Evolutionary conservation across 23 red algal species (phyloP).

Genomic region (Gracilaria domingensis): DNA sequence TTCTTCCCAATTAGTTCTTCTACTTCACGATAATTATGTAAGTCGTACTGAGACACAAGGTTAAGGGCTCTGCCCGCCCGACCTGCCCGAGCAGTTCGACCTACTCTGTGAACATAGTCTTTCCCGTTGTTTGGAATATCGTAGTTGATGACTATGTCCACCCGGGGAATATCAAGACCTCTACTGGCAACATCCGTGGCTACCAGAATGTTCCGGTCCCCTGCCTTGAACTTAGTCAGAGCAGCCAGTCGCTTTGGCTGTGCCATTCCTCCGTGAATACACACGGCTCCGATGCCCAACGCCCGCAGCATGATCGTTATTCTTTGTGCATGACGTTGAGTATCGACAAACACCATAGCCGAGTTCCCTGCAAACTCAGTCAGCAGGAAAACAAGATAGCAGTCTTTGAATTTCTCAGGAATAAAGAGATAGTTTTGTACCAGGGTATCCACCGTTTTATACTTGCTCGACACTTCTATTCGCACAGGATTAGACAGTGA

Average conservation of each 20-base stretch:
- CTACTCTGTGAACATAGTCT: constrained; percentile 98
- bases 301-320: constrained; percentile 85
- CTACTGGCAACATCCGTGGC: constrained; percentile 98
- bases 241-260: constrained; percentile 91
- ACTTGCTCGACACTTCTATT: constrained; percentile 93
- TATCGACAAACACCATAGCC: constrained; percentile 95
- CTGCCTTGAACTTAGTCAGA: constrained; percentile 91
- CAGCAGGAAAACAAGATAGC: constrained; percentile 90
- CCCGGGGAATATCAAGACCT: constrained; percentile 96
- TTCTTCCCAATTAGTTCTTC: constrained; percentile 97
- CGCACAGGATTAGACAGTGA: constrained; percentile 86
- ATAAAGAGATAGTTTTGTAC: constrained; percentile 97
- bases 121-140: constrained; percentile 97
- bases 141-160: constrained; percentile 97
- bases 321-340: constrained; percentile 89
- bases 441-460: constrained; percentile 90
- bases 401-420: constrained; percentile 98
- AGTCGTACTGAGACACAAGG: constrained; percentile 98
- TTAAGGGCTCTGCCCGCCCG: constrained; percentile 93
- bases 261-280: constrained; percentile 97
- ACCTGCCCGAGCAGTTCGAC: constrained; percentile 93
- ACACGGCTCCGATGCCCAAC: constrained; percentile 86
- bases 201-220: constrained; percentile 79
- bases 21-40: constrained; percentile 93
- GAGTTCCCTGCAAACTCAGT: constrained; percentile 87